Conservation (phyloP, 257 asterid species). For the Dorcoceras hygrometricum region DNA sequence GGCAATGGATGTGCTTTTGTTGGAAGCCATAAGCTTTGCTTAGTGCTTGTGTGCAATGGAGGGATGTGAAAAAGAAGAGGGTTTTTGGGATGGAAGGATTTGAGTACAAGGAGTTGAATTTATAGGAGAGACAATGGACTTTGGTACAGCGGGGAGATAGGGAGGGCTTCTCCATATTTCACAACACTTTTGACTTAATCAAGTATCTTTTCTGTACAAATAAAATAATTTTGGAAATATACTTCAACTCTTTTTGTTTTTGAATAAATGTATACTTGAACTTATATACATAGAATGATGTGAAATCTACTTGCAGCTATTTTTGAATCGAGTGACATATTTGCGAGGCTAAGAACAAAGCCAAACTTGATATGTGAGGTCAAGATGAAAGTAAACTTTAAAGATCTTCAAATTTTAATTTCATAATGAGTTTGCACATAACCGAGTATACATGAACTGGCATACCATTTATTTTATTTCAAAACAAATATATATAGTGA, state of each 20-base stretch:
- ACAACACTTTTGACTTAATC: too few relatives aligned
- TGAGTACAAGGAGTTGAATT: background rate
- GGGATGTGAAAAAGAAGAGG: background rate
- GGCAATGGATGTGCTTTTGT: constrained; percentile 11
- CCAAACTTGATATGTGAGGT: background rate
- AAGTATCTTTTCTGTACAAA: background rate
- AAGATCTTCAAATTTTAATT: too few relatives aligned
- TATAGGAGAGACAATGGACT: background rate
- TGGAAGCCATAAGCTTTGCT: constrained; percentile 27
- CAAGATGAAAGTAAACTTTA: background rate
- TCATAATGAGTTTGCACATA: too few relatives aligned
- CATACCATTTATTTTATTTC: too few relatives aligned
- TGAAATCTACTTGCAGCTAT: background rate
- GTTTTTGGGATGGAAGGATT: background rate
- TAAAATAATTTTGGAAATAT: too few relatives aligned
- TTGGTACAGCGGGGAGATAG: too few relatives aligned
- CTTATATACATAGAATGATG: too few relatives aligned
- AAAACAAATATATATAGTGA: too few relatives aligned
- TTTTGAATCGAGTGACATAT: background rate
- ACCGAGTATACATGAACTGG: too few relatives aligned
- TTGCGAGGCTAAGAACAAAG: too few relatives aligned
- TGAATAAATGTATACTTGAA: too few relatives aligned
- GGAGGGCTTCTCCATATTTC: background rate
- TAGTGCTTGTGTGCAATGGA: background rate
- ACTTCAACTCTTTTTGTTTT: too few relatives aligned